Percentiles rank a stretch among this genome's conserved stretches.
Conservation (phyloP, 768 basidiomycete genomes). For the Xerocomellus chrysenteron region DNA sequence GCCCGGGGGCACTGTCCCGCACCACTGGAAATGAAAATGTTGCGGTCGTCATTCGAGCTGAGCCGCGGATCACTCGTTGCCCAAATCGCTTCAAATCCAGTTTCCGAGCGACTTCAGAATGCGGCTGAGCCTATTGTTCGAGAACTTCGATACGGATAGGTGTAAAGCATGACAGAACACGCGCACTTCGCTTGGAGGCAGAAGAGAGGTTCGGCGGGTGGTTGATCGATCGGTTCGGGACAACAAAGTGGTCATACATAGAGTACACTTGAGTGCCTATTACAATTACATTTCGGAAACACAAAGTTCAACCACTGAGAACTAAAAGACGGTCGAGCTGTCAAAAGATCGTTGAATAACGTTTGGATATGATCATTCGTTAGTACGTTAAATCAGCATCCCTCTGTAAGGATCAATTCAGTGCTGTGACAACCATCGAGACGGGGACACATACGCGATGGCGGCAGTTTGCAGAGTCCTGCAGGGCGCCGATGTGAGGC, state of each 20-base stretch:
- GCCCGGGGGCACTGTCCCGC: not conserved
- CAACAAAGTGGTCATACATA: not conserved
- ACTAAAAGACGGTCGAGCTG: not conserved
- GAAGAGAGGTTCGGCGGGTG: not conserved
- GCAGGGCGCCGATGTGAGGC: not conserved
- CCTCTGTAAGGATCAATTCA: constrained; percentile 37
- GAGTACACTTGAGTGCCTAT: not conserved
- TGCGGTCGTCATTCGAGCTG: not conserved
- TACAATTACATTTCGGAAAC: not conserved
- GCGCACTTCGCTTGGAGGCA: not conserved
- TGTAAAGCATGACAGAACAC: not conserved
- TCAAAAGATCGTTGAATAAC: not conserved
- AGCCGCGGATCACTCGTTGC: not conserved
- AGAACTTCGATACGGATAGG: not conserved
- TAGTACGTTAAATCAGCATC: constrained; percentile 43
- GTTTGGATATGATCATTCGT: not conserved
- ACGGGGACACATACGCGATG: constrained; percentile 47
- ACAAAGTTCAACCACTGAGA: not conserved
- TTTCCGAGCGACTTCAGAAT: not conserved
- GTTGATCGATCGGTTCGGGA: not conserved
- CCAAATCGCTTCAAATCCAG: too few relatives aligned
- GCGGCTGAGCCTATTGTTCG: not conserved
- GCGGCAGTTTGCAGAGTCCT: constrained; percentile 57
- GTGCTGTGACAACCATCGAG: not conserved
- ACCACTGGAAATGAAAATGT: not conserved